Percentiles rank a stretch among this genome's conserved stretches.
These are phyloP conservation scores for Penicillium sumatraense DNA, from an alignment of 2,329 filamentous ascomycete species.

Conservation along the genomic window DNA sequence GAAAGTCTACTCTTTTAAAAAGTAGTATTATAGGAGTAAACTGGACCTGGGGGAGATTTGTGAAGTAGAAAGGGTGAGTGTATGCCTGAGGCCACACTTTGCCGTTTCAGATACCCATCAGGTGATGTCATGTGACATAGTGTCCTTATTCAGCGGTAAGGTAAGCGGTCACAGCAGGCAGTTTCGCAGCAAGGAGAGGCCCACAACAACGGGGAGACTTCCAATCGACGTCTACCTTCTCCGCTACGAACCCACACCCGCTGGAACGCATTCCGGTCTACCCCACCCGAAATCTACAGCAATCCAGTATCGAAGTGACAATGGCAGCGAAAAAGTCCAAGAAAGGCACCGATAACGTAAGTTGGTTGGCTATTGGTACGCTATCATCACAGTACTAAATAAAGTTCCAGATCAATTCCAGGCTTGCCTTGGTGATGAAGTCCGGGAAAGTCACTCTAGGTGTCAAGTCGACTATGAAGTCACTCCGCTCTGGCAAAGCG, in stretches of 20 bases:
- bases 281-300: conserved; percentile 18
- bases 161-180: background rate
- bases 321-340: conserved; percentile 72
- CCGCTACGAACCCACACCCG: conserved; percentile 23
- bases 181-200: background rate
- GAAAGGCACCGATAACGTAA: conserved; percentile 75
- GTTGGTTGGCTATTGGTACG: too few relatives aligned
- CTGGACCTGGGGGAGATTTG: too few relatives aligned
- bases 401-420: conserved; percentile 62
- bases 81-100: background rate
- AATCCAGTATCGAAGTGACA: too few relatives aligned
- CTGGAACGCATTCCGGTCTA: conserved; percentile 42
- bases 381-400: conserved; percentile 10
- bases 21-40: too few relatives aligned
- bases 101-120: background rate
- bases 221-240: conserved; percentile 2
- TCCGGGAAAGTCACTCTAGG: conserved; percentile 73
- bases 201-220: conserved; percentile 1
- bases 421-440: conserved; percentile 71
- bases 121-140: background rate
- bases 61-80: background rate
- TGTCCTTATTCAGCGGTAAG: background rate
- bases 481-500: conserved; percentile 91
- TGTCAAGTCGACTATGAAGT: conserved; percentile 88
- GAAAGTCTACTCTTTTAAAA: too few relatives aligned